Base-by-base conservation (phyloP, 2,329 filamentous ascomycete genomes). In the Zasmidium cellare region DNA sequence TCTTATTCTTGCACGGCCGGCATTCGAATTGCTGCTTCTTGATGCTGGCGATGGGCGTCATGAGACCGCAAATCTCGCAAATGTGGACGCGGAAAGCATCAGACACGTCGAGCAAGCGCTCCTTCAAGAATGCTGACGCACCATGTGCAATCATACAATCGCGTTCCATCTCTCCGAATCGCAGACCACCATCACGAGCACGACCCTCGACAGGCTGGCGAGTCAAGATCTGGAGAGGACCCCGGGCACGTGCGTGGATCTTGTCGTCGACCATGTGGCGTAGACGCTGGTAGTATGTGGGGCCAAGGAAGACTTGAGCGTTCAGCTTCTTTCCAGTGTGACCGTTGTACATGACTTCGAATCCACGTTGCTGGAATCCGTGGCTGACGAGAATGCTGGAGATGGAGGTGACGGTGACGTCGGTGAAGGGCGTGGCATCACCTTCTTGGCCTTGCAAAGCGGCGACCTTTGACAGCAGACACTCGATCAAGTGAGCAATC, bases 141-240 rank as follows among this genome's bases (percentile, higher is more conserved):
- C 94, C 94, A 75, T 99, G 96, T n/a, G 96, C 92, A 80, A 99
- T 99, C 94, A 99, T 99, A 76, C 94, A 99, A 85, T 99, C 96
- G 80, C 96, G 93, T 79, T 99, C 96, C 94, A 99, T 99, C 82
- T 99, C 94, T 87, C 94, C 94, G 86, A 99, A 99, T 74, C 96
- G 93, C 46, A 99, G 84, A 81, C 94, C 94, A 84, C 94, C 94
- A 74, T 99, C 96, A 77, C 96, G 84, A 2, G 94, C 94, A 85
- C 96, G 90, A 89, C 94, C 94, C 79, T 99, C 94, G 14, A 99
- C 94, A 18, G 94, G 94, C 76, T 99, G 94, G 57, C 96, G 84
- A 2, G 94, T 99, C 79, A 99, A 85, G 71, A 99, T 99, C 78
- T 99, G 94, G 20, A 96, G 90, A 0, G 94, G 94, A 35, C 96